Evolutionary conservation across 2,329 filamentous ascomycete genomes (phyloP), one percentile per base, ranked within the genome.

Genomic region (Pseudogymnoascus sp.): DNA sequence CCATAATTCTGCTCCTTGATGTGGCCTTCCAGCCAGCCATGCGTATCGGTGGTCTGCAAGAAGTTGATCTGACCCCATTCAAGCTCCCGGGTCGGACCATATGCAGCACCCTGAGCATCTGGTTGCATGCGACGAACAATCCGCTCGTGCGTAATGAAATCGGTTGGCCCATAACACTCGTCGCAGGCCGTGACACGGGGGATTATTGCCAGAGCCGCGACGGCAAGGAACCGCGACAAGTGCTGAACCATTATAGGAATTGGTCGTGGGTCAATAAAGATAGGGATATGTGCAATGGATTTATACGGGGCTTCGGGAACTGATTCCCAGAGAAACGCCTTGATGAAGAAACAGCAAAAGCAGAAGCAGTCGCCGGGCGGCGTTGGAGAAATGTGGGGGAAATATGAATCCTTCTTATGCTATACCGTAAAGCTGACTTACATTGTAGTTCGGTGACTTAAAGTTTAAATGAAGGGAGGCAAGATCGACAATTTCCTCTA

Each of bases 51-150:
- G 0, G 94, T 97, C 72, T 96, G 92, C n/a, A 99, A 77, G 74
- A 96, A 95, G 80, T 97, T 97, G 71, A 97, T 82, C 73, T 96
- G 88, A n/a, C 90, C 92, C 91, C 92, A 97, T 69, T 86, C 83
- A 61, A 99, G 81, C 68, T 91, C 83, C 70, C 93, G 87, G 76
- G 73, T 78, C 39, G 79, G 79, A 7, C 77, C 77, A 61, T 76
- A 75, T 0, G 71, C 70, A 27, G 79, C 78, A 42, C 76, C 73
- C 25, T 72, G 71, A 1, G 77, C 77, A 15, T 75, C 78, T 0
- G 78, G 78, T 65, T 81, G 79, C 70, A 80, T 80, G 42, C 79
- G 76, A 68, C 79, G 79, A 63, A 78, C 78, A 62, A 78, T 74
- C 8, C 79, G 77, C 62, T 80, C 77, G 65, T 80, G 76, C 63